Base-by-base conservation (phyloP, 495 filamentous ascomycete species). In the Ascodesmis nigricans region DNA sequence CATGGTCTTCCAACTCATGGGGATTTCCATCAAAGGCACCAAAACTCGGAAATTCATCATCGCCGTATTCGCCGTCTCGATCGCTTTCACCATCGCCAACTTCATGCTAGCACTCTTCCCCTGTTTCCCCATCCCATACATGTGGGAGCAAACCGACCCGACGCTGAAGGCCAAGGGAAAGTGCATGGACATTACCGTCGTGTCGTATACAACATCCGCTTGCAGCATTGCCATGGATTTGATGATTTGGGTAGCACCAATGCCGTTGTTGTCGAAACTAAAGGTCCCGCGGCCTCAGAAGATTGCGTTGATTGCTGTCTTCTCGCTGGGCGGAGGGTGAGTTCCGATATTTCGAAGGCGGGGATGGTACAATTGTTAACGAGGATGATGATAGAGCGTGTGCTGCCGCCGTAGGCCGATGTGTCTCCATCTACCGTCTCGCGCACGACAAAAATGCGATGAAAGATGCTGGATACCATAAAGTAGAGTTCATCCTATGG, bases 191-290 rank as follows among this genome's bases (percentile, higher is more conserved):
- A 1, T 37, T 5, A 19, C 14, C 5, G 1, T 14, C 13, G 17
- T 41, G 6, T 1, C 19, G 4, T 41, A 29, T 18, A 3, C 18
- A 3, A 41, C 23, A 13, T 31, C 38, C 1, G 24, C 22, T 8
- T 37, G 17, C 2, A 30, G 38, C 19, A 30, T 36, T 9, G 4
- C 6, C 11, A 28, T 27, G 17, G 38, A 41, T 20, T 11, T 41
- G 18, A n/a, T 21, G 32, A 41, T 41, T 22, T 41, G 38, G 38
- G 38, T 21, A n/a, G 1, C 36, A n/a, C 38, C 38, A 3, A 35
- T 41, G 14, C 38, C 38, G 5, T 29, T 41, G n/a, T 17, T 41
- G 14, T 28, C n/a, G 7, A 19, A 7, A 6, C 15, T 41, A 10
- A 33, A 29, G 7, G 13, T 41, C 13, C 25, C 35, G 5, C 14